Evolutionary conservation across 306 rosid species (phyloP).

Genomic region (Purshia tridentata): DNA sequence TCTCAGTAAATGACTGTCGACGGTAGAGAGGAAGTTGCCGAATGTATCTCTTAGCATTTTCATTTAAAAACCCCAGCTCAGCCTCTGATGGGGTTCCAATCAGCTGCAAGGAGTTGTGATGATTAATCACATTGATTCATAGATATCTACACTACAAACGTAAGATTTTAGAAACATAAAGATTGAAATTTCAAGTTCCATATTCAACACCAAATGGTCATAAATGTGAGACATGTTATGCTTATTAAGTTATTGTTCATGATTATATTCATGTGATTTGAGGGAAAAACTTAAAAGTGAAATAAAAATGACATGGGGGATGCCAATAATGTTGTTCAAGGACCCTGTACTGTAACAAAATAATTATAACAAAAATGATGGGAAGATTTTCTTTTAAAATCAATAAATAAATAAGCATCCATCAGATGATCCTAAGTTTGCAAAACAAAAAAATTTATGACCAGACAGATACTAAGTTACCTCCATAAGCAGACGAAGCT

Average conservation of each 20-base stretch:
- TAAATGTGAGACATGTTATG: not conserved
- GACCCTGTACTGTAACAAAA: not conserved
- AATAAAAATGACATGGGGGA: not conserved
- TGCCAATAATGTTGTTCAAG: conserved; percentile 6
- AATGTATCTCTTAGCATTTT: conserved; percentile 94
- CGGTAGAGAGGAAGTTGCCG: conserved; percentile 68
- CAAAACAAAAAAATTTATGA: not conserved
- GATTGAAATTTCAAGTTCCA: not conserved
- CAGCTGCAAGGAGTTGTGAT: conserved; percentile 56
- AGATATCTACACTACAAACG: not conserved
- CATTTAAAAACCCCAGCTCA: conserved; percentile 85
- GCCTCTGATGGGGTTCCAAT: conserved; percentile 98
- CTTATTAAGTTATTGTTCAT: not conserved
- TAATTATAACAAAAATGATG: not conserved
- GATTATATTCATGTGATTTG: not conserved
- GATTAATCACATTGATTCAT: conserved; percentile 17
- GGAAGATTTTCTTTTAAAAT: not conserved
- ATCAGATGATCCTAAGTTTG: not conserved
- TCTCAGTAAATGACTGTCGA: conserved; percentile 85
- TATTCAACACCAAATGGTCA: not conserved
- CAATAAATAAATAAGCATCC: not conserved
- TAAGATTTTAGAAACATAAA: not conserved
- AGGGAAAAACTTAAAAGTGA: not conserved
- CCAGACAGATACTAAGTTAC: conserved; percentile 32
- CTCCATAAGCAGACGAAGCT: conserved; percentile 94